Percentiles rank a stretch among this genome's conserved stretches.
These are phyloP conservation scores for Neopestalotiopsis sp. DNA, from an alignment of 2,329 filamentous ascomycete genomes.

Conservation along the genomic window DNA sequence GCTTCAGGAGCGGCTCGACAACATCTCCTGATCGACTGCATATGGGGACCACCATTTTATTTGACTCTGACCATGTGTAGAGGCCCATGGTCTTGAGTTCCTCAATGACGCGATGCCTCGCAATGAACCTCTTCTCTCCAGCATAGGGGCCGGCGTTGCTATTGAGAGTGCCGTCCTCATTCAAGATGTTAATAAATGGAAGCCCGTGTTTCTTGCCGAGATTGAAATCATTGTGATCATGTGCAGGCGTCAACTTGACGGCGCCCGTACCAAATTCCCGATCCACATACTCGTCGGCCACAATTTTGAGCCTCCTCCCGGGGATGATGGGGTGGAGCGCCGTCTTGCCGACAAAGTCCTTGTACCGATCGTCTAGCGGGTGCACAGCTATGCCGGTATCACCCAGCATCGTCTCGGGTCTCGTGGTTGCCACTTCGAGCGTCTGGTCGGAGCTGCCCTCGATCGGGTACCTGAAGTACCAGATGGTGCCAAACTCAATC, in stretches of 20 bases:
- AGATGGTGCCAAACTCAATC: slow-evolving; percentile 90
- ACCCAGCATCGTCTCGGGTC: slow-evolving; percentile 93
- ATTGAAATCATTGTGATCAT: slow-evolving; percentile 93
- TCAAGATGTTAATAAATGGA: no score
- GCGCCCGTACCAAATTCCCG: slow-evolving; percentile 94
- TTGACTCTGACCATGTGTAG: no score
- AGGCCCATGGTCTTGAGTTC: no score
- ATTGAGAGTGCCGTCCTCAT: no score
- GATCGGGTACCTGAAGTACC: slow-evolving; percentile 90
- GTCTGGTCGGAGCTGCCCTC: slow-evolving; percentile 80
- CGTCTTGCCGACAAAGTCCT: slow-evolving; percentile 83
- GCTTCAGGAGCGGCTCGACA: slow-evolving; percentile 92
- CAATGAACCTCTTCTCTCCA: no score
- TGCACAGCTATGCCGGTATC: slow-evolving; percentile 93
- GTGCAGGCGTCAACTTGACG: slow-evolving; percentile 94
- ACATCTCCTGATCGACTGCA: slow-evolving; percentile 75
- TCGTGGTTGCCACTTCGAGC: slow-evolving; percentile 90
- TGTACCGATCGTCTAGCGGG: slow-evolving; percentile 81
- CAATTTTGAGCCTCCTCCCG: slow-evolving; percentile 75
- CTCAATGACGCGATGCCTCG: no score
- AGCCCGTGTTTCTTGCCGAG: slow-evolving; percentile 56
- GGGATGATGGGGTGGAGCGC: slow-evolving; percentile 85
- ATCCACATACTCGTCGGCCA: slow-evolving; percentile 89
- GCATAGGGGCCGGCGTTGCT: no score
- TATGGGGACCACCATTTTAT: no score